A percentile compares a stretch with the other conserved stretches of the same genome.
Evolutionary conservation across 1,284 basidiomycete genomes (phyloP).

Genomic region (Trametes polyzona): DNA sequence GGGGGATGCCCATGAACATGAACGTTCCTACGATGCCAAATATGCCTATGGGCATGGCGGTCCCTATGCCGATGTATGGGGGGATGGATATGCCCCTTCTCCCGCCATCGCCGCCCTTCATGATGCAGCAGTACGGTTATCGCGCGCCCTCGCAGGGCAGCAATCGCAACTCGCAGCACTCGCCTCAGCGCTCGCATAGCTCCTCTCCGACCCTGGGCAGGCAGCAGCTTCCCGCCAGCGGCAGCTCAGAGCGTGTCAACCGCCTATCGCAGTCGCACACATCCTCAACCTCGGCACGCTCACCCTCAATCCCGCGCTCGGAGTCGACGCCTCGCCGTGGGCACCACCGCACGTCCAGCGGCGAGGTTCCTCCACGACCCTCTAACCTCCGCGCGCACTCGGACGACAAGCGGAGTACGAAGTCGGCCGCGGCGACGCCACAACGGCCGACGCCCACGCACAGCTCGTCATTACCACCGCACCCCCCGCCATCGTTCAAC

Average conservation of each 20-base stretch:
- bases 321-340: slow-evolving; percentile 12
- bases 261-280: slow-evolving; percentile 18
- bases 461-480: slow-evolving; percentile 23
- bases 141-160: slow-evolving; percentile 24
- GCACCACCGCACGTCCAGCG: slow-evolving; percentile 29
- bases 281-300: slow-evolving; percentile 12
- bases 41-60: slow-evolving; percentile 34
- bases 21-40: slow-evolving; percentile 29
- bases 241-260: slow-evolving; percentile 29
- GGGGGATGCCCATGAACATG: slow-evolving; percentile 26
- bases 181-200: slow-evolving; percentile 33
- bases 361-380: slow-evolving; percentile 16
- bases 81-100: slow-evolving; percentile 62
- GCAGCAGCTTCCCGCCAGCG: slow-evolving; percentile 21
- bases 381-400: slow-evolving; percentile 5
- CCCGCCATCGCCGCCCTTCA: slow-evolving; percentile 76
- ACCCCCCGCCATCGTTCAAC: slow-evolving; percentile 18
- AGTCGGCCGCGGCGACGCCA: slow-evolving; percentile 5
- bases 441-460: slow-evolving; percentile 22
- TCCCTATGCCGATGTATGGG: slow-evolving; percentile 43
- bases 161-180: slow-evolving; percentile 17
- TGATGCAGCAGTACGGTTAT: slow-evolving; percentile 57
- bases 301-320: slow-evolving; percentile 21
- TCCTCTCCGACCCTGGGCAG: slow-evolving; percentile 32
- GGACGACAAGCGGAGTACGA: slow-evolving; percentile 20